Conservation (phyloP, 768 basidiomycete genomes). For the Melanogaster broomeanus region DNA sequence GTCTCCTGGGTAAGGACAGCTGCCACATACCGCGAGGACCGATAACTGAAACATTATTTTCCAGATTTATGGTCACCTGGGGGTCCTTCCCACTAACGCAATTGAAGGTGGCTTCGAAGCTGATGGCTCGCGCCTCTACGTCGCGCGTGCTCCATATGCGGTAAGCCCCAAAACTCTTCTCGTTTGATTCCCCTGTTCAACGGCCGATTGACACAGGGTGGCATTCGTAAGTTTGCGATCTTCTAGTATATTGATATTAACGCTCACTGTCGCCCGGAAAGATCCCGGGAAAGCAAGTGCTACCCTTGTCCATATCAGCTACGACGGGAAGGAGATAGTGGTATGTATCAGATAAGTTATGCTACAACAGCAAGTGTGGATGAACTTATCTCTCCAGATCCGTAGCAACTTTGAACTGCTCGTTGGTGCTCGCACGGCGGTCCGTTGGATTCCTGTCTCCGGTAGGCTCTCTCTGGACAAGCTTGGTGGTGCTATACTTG, state of each 20-base stretch:
- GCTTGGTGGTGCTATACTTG: not conserved
- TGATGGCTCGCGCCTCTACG: not conserved
- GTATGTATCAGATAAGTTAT: not conserved
- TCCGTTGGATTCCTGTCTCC: constrained; percentile 1
- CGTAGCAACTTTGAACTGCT: constrained; percentile 37
- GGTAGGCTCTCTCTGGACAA: not conserved
- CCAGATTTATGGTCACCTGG: not conserved
- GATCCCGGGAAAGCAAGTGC: not conserved
- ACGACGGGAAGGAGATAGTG: constrained; percentile 13
- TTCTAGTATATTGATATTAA: not conserved
- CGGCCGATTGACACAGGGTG: not conserved
- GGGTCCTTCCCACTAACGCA: not conserved
- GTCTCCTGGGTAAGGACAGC: not conserved
- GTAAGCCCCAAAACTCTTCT: not conserved
- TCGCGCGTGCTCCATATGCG: not conserved
- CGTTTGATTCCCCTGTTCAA: not conserved
- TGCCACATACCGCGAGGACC: not conserved
- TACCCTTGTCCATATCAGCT: constrained; percentile 2
- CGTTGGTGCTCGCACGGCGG: constrained; percentile 48
- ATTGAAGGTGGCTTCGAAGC: not conserved
- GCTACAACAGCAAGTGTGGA: not conserved
- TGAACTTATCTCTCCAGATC: not conserved
- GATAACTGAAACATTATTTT: not conserved
- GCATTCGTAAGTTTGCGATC: not conserved
- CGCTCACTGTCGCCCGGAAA: not conserved